Conservation (phyloP, 2,329 filamentous ascomycete genomes). For the Phoma sp. region DNA sequence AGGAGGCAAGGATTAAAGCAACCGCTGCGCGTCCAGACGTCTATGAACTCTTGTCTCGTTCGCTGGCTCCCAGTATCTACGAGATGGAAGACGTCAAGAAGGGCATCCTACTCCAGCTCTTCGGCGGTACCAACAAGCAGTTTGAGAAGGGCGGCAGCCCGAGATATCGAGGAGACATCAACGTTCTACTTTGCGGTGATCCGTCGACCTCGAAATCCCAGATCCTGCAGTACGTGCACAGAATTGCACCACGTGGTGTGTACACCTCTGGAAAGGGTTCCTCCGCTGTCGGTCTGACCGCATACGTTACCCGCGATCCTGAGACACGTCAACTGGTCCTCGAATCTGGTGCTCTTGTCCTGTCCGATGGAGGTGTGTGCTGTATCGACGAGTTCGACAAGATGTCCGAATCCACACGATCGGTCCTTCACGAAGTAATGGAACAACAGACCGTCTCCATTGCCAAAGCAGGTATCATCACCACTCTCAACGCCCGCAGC, state of each 20-base stretch:
- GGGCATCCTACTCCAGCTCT: conserved; percentile 93
- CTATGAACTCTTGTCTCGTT: conserved; percentile 89
- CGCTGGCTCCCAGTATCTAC: conserved; percentile 92
- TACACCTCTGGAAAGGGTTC: conserved; percentile 80
- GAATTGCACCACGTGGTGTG: conserved; percentile 88
- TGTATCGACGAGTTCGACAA: conserved; percentile 84
- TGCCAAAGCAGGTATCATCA: conserved; percentile 79
- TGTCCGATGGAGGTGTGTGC: conserved; percentile 77
- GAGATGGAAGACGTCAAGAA: conserved; percentile 99
- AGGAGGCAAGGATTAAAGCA: conserved; percentile 85
- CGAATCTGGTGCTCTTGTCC: conserved; percentile 74
- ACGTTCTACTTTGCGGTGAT: conserved; percentile 94
- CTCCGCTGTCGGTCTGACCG: conserved; percentile 76
- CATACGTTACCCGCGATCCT: conserved; percentile 77
- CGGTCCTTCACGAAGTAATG: conserved; percentile 81
- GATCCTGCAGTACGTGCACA: conserved; percentile 91
- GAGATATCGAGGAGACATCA: conserved; percentile 96
- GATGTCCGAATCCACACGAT: conserved; percentile 77
- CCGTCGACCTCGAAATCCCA: conserved; percentile 97
- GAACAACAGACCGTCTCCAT: conserved; percentile 81
- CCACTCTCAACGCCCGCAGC: conserved; percentile 91
- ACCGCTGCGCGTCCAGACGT: conserved; percentile 83
- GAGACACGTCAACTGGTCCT: conserved; percentile 76
- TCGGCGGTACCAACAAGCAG: conserved; percentile 96
- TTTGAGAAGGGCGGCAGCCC: conserved; percentile 96